Evolutionary conservation across 2,329 filamentous ascomycete genomes (phyloP), one percentile per base, ranked within the genome.

Genomic region (Penicillium fuscoglaucum): DNA sequence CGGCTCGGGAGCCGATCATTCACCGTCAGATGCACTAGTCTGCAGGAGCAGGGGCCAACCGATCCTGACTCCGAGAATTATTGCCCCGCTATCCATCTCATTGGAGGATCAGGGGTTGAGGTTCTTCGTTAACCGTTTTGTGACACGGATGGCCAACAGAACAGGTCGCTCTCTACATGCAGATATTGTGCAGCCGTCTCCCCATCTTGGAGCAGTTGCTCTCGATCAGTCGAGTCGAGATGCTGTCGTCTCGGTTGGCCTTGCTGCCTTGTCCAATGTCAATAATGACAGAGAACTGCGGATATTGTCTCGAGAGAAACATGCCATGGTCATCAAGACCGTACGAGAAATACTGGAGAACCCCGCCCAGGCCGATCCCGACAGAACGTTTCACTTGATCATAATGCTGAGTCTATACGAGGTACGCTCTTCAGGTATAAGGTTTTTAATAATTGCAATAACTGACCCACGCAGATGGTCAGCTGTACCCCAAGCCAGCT

Each of bases 211-310:
- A 6, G 45, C 43, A 8, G 47, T 61, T 24, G 41, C 49, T 19
- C 41, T 41, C 15, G 58, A 65, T 26, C n/a, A 49, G 21, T 46
- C 55, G 4, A 56, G 66, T 33, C 64, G 62, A 52, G 61, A 69
- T 59, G 61, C 68, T n/a, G 51, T 66, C 4, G 24, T 66, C 26
- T 60, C 68, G 19, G 62, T 70, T 41, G 67, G 68, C 5, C 55
- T 71, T 31, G 65, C 65, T 21, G 67, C 68, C 12, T 53, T 68
- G 47, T 61, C 68, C 9, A 71, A 71, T 50, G 60, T 68, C 35
- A 66, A 52, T n/a, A 48, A 54, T 9, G 63, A 71, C 28, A 58
- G 51, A 40, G 47, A 51, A 8, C 40, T 67, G 46, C 53, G 48
- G 29, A 56, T 49, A 28, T 47, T 57, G 6, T 66, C 68, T 7